These are phyloP conservation scores for Pseudogymnoascus sp. DNA, from an alignment of 2,329 filamentous ascomycete genomes.

Conservation along the genomic window DNA sequence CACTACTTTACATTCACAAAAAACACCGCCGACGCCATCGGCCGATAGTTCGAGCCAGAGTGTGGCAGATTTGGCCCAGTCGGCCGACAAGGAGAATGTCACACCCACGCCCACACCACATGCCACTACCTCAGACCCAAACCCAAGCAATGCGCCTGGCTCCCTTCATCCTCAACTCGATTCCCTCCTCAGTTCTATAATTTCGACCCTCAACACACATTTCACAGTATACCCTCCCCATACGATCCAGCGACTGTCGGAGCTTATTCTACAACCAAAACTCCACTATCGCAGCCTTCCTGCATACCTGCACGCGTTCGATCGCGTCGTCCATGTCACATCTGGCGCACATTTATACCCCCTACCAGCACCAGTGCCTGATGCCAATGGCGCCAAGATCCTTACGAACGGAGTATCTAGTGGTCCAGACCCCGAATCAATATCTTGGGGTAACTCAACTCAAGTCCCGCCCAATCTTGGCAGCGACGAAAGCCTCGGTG, in stretches of 20 bases:
- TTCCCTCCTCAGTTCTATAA: conserved; percentile 54
- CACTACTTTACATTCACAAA: conserved; percentile 56
- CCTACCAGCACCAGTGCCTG: conserved; percentile 58
- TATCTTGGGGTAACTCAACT: conserved; percentile 41
- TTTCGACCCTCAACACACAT: conserved; percentile 49
- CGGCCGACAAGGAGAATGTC: conserved; percentile 62
- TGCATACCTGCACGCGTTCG: conserved; percentile 81
- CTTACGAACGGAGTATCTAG: conserved; percentile 52
- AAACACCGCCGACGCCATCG: conserved; percentile 47
- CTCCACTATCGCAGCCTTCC: conserved; percentile 74
- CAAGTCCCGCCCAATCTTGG: conserved; percentile 46
- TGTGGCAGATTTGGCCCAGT: conserved; percentile 31
- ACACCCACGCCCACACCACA: conserved; percentile 35
- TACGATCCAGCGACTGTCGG: conserved; percentile 84
- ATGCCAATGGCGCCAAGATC: conserved; percentile 45
- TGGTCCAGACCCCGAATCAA: conserved; percentile 28
- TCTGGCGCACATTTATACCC: conserved; percentile 76
- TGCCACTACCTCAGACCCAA: conserved; percentile 23
- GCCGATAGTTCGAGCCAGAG: conserved; percentile 21
- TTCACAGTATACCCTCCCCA: conserved; percentile 77
- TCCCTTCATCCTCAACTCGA: conserved; percentile 56
- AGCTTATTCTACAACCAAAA: conserved; percentile 70
- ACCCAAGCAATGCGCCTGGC: conserved; percentile 24
- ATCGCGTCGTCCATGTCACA: conserved; percentile 84
- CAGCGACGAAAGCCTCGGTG: conserved; percentile 81